Percentiles rank a stretch among this genome's conserved stretches.
Conservation (phyloP, 768 basidiomycete species). For the Tylopilus felleus region DNA sequence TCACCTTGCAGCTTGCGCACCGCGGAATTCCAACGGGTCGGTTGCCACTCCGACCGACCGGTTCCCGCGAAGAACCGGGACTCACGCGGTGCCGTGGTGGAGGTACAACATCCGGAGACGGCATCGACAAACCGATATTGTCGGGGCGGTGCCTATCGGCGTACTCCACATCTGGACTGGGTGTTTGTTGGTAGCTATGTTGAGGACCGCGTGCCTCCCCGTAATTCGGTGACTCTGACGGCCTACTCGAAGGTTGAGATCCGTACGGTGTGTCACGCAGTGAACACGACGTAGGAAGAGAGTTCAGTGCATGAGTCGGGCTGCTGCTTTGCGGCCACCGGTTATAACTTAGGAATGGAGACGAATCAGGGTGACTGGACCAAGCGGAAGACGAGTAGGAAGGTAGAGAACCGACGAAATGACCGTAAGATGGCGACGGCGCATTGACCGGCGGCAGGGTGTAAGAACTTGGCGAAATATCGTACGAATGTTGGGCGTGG, state of each 20-base stretch:
- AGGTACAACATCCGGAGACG: conserved; percentile 46
- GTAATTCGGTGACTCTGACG: conserved; percentile 34
- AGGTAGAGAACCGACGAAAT: conserved; percentile 23
- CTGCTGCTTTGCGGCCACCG: conserved; percentile 29
- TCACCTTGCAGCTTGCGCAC: conserved; percentile 80
- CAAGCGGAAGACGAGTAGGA: conserved; percentile 29
- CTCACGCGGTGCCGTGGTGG: conserved; percentile 55
- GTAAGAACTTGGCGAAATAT: conserved; percentile 27
- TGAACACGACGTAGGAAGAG: conserved; percentile 25
- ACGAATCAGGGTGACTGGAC: conserved; percentile 28
- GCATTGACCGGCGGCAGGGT: conserved; percentile 32
- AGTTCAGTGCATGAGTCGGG: conserved; percentile 26
- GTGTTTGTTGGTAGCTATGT: conserved; percentile 36
- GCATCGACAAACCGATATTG: conserved; percentile 23
- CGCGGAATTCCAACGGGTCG: conserved; percentile 68
- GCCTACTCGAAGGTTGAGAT: conserved; percentile 35
- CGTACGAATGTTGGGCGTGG: conserved; percentile 28
- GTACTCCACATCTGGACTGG: conserved; percentile 39
- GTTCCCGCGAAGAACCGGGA: conserved; percentile 49
- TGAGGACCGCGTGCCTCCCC: conserved; percentile 30
- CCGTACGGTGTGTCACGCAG: conserved; percentile 31
- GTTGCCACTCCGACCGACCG: conserved; percentile 46
- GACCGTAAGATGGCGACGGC: conserved; percentile 26
- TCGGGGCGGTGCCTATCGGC: conserved; percentile 35
- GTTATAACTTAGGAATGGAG: conserved; percentile 29